Evolutionary conservation across 768 basidiomycete genomes (phyloP).

Genomic region (Calocera viscosa): DNA sequence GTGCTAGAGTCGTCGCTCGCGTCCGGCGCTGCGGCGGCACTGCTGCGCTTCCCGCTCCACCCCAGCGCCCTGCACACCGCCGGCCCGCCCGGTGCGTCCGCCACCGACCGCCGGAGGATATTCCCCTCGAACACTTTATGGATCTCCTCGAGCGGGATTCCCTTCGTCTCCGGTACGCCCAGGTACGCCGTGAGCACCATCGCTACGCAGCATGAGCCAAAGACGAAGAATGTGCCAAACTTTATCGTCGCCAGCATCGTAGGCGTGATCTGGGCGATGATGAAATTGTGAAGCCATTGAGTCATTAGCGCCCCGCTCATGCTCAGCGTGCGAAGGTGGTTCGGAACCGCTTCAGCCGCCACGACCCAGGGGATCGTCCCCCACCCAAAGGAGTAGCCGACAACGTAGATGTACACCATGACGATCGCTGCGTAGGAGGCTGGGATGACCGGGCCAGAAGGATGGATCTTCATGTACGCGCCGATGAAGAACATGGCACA

Average conservation of each 20-base stretch:
- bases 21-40: too few species aligned
- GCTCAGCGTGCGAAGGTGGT: conserved; percentile 32
- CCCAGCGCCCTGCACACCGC: too few species aligned
- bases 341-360: conserved; percentile 35
- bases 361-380: conserved; percentile 31
- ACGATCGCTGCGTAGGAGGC: conserved; percentile 36
- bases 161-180: too few species aligned
- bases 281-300: conserved; percentile 39
- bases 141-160: too few species aligned
- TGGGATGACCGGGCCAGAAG: conserved; percentile 24
- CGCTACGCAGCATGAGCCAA: too few species aligned
- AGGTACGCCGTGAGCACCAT: too few species aligned
- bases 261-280: conserved; percentile 36
- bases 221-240: not conserved
- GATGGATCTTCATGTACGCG: conserved; percentile 31
- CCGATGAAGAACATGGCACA: conserved; percentile 38
- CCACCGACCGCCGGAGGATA: too few species aligned
- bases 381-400: conserved; percentile 15
- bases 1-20: too few species aligned
- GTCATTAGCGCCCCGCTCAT: conserved; percentile 32
- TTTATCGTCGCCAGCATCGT: conserved; percentile 24
- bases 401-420: conserved; percentile 36
- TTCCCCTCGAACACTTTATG: too few species aligned
- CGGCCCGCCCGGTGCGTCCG: too few species aligned
- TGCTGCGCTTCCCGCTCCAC: too few species aligned